Evolutionary conservation across 139 green algal species (phyloP), one percentile per base, ranked within the genome.

Genomic region (Yamagishiella unicocca): DNA sequence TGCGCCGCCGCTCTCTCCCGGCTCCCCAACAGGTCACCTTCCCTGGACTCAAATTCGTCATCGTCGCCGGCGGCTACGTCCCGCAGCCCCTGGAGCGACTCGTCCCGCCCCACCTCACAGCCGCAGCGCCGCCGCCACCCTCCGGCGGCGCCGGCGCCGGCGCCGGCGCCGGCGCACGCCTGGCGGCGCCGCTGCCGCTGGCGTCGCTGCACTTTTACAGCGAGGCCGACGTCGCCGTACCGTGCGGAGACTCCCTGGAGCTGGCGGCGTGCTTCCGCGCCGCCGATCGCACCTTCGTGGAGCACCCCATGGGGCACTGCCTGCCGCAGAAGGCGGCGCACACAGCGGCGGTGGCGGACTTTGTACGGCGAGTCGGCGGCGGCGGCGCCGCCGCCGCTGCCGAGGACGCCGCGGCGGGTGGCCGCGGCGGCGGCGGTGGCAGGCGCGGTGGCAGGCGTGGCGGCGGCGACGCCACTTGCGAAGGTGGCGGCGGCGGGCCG

Each of bases 181-280:
- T 73, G 82, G 55, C 66, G 73, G 46, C 82, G 37, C 82, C 76
- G 54, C 35, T 91, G 84, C 64, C 66, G 6, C 73, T 91, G 53
- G 21, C 84, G 1, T 90, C 84, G 24, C 66, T 94, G 54, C 91
- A 94, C 84, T 87, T 92, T 35, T 78, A 81, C 53, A 89, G 91
- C 68, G 33, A 19, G 25, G 66, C 83, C 5, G 91, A 94, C 66
- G 43, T 45, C 29, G 29, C 87, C 43, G 89, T 94, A n/a, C 43
- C 82, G 40, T 45, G 54, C 21, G 82, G 29, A 27, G 80, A 90
- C 9, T 84, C 62, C 29, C 46, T 62, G 25, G 77, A 64, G 58
- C 82, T 93, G 38, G 77, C 71, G 43, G 50, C 64, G 2, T 89
- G 79, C 61, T 93, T 93, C 61, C 42, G 35, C n/a, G 22, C 22